These are phyloP conservation scores for Aureobasidium sp. DNA, from an alignment of 2,329 filamentous ascomycete genomes.

Conservation along the genomic window DNA sequence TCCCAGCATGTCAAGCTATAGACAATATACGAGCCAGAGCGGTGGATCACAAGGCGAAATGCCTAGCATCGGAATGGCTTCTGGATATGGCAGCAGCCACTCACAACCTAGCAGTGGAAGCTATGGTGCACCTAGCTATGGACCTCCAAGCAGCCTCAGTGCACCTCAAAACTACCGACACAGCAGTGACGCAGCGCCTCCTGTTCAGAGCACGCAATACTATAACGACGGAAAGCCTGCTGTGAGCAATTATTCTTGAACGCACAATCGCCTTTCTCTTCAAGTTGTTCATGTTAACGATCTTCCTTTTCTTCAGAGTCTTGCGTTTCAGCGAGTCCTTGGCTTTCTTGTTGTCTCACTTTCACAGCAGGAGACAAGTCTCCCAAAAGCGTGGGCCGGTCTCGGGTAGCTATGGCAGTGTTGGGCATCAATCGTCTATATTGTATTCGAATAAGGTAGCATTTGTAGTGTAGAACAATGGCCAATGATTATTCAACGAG, in stretches of 20 bases:
- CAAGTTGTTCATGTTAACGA: background rate
- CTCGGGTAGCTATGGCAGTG: background rate
- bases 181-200: background rate
- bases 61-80: conserved; percentile 11
- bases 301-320: background rate
- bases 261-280: background rate
- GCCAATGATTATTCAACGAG: background rate
- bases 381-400: background rate
- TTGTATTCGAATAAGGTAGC: background rate
- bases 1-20: conserved; percentile 2
- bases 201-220: conserved; percentile 4
- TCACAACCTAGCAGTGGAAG: background rate
- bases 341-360: background rate
- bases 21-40: conserved; percentile 1
- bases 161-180: conserved; percentile 7
- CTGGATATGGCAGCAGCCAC: conserved; percentile 7
- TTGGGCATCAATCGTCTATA: conserved; percentile 6
- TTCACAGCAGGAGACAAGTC: background rate
- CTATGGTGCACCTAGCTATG: background rate
- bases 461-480: background rate
- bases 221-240: conserved; percentile 8
- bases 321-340: background rate
- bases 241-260: background rate
- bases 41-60: conserved; percentile 4
- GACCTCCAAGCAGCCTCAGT: background rate